Percentiles rank a stretch among this genome's conserved stretches.
phyloP scores from a whole-genome alignment of 2,329 filamentous ascomycete species.

The Trichoderma sp. region DNA sequence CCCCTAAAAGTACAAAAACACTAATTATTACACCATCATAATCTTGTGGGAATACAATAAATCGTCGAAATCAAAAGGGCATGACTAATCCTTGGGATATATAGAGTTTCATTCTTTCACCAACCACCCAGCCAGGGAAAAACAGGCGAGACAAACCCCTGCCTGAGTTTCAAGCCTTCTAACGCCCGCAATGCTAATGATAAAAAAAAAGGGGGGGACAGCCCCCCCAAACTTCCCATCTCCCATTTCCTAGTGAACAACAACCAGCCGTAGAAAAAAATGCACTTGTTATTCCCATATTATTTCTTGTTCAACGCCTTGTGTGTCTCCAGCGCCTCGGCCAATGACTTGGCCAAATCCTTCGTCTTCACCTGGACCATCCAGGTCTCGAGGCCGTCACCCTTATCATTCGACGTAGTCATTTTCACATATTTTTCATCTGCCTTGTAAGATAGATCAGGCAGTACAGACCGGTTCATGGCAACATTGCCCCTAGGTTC shows the following conservation, averaged over 20 bases:
- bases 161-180: constrained; percentile 25
- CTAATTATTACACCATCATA: constrained; percentile 13
- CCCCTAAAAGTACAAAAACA: constrained; percentile 8
- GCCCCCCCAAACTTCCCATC: constrained; percentile 5
- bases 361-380: constrained; percentile 70
- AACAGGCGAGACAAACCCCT: background rate
- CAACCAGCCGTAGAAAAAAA: constrained; percentile 14
- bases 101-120: constrained; percentile 23
- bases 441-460: constrained; percentile 63
- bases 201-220: background rate
- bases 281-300: constrained; percentile 30
- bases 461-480: constrained; percentile 68
- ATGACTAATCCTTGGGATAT: constrained; percentile 8
- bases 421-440: constrained; percentile 63
- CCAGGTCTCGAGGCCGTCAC: constrained; percentile 67
- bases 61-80: constrained; percentile 13
- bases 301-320: constrained; percentile 58
- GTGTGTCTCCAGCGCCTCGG: constrained; percentile 52
- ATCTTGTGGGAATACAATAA: constrained; percentile 1
- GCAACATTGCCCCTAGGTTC: constrained; percentile 74
- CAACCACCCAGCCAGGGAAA: constrained; percentile 12
- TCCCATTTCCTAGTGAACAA: constrained; percentile 11
- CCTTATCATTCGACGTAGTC: constrained; percentile 58
- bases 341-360: constrained; percentile 57
- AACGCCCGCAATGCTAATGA: constrained; percentile 30